These are phyloP conservation scores for Chionographis japonica DNA, from an alignment of 106 monocot genomes.

Conservation along the genomic window DNA sequence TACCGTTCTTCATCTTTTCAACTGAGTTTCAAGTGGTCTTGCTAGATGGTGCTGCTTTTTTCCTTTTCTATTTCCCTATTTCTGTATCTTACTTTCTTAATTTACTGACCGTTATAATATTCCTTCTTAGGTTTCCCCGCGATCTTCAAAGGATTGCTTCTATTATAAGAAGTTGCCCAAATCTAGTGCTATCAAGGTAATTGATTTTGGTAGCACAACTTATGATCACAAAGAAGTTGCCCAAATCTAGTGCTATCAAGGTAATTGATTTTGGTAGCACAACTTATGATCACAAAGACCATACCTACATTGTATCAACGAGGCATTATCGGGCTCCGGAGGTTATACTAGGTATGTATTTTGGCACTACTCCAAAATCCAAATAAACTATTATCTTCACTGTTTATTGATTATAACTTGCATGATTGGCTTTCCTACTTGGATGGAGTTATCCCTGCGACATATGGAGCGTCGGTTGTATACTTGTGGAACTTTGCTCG, in stretches of 20 bases:
- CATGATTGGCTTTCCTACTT: not conserved
- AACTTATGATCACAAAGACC: constrained; percentile 52
- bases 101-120: not conserved
- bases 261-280: constrained; percentile 99
- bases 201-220: too few species aligned
- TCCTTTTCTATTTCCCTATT: too few species aligned
- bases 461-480: constrained; percentile 21
- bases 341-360: constrained; percentile 65
- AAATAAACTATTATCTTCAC: too few species aligned
- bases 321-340: constrained; percentile 94
- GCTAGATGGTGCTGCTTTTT: too few species aligned
- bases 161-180: constrained; percentile 44
- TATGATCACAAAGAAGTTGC: too few species aligned
- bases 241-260: constrained; percentile 88
- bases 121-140: constrained; percentile 25
- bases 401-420: not conserved
- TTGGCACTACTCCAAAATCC: not conserved
- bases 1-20: too few species aligned
- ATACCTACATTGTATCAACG: constrained; percentile 76
- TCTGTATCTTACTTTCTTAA: not conserved
- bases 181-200: too few species aligned
- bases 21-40: too few species aligned
- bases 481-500: constrained; percentile 26
- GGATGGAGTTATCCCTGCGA: constrained; percentile 30
- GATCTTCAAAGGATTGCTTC: constrained; percentile 31